Base-by-base conservation (phyloP, 108 stramenopile genomes). In the Cylindrotheca fusiformis region DNA sequence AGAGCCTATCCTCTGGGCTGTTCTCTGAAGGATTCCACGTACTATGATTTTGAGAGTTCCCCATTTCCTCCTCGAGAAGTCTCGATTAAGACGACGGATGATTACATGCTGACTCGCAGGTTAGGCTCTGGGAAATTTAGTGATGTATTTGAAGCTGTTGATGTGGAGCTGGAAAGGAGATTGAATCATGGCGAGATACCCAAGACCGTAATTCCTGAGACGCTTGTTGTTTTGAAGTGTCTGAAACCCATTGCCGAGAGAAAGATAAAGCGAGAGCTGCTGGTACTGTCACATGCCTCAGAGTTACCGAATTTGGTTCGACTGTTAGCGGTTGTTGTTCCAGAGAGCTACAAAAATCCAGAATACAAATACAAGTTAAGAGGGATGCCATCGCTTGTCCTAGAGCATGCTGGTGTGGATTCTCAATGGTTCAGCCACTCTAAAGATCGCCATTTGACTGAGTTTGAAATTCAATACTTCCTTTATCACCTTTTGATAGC, bases 371-470 rank as follows among this genome's bases (percentile, higher is more conserved):
- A 70, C 50, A 56, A 24, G 52, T 44, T 66, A 22, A 49, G 62
- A 48, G 71, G 69, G 19, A 82, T 92, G 74, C 86, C 88, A 25
- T 74, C 92, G 6, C 68, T 96, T n/a, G 80, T 95, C 3, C 53
- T 95, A 25, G 85, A 94, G 67, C 96, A 96, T 75, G 93, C 89
- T 3, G 93, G 94, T 28, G 69, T 54, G 2, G 53, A 78, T 14
- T 76, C 86, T 2, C 81, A 90, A 70, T 95, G 94, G 94, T 76
- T 96, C 26, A 93, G 93, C 58, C 96, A 96, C 53, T 58, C 50
- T 4, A 63, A 56, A 48, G 61, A 70, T n/a, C n/a, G 51, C 19
- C 32, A 58, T 3, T 75, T 96, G 26, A 67, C 87, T 0, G 89
- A 89, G 62, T 75, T 79, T 27, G 93, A 97, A 64, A 90, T 97